These are phyloP conservation scores for Penstemon davidsonii DNA, from an alignment of 257 asterid genomes.

Conservation along the genomic window DNA sequence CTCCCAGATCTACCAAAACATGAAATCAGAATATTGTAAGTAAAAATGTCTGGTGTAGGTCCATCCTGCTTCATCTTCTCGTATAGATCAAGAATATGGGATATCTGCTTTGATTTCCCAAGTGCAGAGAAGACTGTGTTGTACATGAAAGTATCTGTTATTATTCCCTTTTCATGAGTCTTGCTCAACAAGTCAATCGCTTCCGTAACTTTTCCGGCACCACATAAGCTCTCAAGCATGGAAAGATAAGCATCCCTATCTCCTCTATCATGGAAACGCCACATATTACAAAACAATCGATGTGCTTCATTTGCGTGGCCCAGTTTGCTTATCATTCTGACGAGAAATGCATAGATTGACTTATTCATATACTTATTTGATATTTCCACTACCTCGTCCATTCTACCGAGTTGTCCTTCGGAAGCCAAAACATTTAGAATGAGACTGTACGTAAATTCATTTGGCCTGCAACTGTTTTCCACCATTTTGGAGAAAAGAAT, in stretches of 20 bases:
- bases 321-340: slow-evolving; percentile 68
- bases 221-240: slow-evolving; percentile 86
- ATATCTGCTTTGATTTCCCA: slow-evolving; percentile 64
- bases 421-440: slow-evolving; percentile 64
- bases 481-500: slow-evolving; percentile 81
- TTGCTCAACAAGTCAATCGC: slow-evolving; percentile 78
- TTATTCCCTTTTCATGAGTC: slow-evolving; percentile 78
- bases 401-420: slow-evolving; percentile 75
- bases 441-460: slow-evolving; percentile 80
- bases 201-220: slow-evolving; percentile 64
- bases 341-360: slow-evolving; percentile 78
- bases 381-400: slow-evolving; percentile 75
- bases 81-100: slow-evolving; percentile 66
- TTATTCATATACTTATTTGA: slow-evolving; percentile 80
- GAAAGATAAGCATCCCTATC: slow-evolving; percentile 81
- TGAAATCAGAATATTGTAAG: slow-evolving; percentile 85
- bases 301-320: slow-evolving; percentile 94
- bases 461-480: slow-evolving; percentile 80
- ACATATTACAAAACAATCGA: slow-evolving; percentile 86
- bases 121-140: slow-evolving; percentile 79
- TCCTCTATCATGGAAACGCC: slow-evolving; percentile 87
- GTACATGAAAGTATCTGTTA: slow-evolving; percentile 78
- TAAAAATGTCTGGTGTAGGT: slow-evolving; percentile 73
- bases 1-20: slow-evolving; percentile 82
- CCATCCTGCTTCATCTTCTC: slow-evolving; percentile 81